Conservation (phyloP, 169 alveolate species). For the Eimeria sp. region DNA sequence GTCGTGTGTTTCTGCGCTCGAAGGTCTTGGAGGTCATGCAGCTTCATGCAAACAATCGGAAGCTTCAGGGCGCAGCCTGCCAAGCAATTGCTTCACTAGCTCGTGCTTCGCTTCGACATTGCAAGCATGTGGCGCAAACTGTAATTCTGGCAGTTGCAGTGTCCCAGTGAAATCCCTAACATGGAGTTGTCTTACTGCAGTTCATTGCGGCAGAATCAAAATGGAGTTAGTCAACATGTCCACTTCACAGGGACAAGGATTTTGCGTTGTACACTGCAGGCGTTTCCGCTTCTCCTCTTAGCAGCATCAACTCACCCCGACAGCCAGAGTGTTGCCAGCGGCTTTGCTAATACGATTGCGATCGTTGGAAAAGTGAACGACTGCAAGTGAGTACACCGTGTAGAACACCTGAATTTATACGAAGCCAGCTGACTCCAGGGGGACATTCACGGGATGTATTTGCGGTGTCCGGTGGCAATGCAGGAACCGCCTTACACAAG, state of each 20-base stretch:
- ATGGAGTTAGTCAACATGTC: neutral
- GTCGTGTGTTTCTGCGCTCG: neutral
- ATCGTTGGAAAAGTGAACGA: conserved; percentile 58
- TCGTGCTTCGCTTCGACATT: conserved; percentile 74
- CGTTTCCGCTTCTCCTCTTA: conserved; percentile 52
- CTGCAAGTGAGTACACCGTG: conserved; percentile 46
- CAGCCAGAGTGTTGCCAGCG: conserved; percentile 73
- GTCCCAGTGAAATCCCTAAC: neutral
- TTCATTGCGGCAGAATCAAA: neutral
- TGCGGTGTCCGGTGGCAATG: conserved; percentile 3
- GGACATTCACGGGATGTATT: neutral
- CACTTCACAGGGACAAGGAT: neutral
- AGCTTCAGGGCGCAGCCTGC: conserved; percentile 82
- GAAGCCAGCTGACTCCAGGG: neutral
- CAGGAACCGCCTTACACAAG: conserved; percentile 33
- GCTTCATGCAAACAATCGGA: conserved; percentile 72
- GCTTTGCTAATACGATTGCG: conserved; percentile 61
- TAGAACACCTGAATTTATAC: neutral
- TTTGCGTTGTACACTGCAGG: conserved; percentile 23
- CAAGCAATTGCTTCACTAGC: conserved; percentile 79
- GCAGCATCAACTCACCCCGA: conserved; percentile 66
- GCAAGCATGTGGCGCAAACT: conserved; percentile 72
- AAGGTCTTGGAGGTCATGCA: conserved; percentile 78
- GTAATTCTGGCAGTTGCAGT: conserved; percentile 33
- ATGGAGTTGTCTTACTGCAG: neutral